These are phyloP conservation scores for Globisporangium yorkense DNA, from an alignment of 352 stramenopile genomes.

Conservation along the genomic window DNA sequence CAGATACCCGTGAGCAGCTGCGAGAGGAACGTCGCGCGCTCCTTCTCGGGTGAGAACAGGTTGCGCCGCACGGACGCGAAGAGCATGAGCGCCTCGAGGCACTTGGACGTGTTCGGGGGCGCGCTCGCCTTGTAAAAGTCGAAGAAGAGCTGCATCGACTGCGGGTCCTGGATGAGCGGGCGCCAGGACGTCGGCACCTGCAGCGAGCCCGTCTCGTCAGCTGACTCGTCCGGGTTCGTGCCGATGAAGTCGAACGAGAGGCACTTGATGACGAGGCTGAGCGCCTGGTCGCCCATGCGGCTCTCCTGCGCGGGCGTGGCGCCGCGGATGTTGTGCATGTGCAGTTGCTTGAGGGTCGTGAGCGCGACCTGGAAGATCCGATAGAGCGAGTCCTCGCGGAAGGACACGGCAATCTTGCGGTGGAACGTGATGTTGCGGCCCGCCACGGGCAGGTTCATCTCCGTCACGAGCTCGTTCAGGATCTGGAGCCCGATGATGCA, in stretches of 20 bases:
- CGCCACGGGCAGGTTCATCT: slow-evolving; percentile 94
- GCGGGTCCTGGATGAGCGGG: slow-evolving; percentile 89
- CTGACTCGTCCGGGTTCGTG: slow-evolving; percentile 97
- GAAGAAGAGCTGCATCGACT: slow-evolving; percentile 94
- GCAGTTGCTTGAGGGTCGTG: slow-evolving; percentile 94
- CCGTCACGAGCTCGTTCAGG: slow-evolving; percentile 96
- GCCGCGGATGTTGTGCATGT: slow-evolving; percentile 84
- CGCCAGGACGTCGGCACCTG: slow-evolving; percentile 97
- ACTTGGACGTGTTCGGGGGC: slow-evolving; percentile 92
- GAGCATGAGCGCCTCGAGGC: slow-evolving; percentile 95
- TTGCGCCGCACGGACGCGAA: slow-evolving; percentile 93
- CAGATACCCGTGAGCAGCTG: slow-evolving; percentile 93
- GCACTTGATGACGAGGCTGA: slow-evolving; percentile 92
- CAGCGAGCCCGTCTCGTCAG: slow-evolving; percentile 96
- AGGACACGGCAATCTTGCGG: slow-evolving; percentile 96
- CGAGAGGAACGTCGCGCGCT: slow-evolving; percentile 91
- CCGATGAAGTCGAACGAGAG: slow-evolving; percentile 99
- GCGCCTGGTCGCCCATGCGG: slow-evolving; percentile 91
- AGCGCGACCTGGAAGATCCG: slow-evolving; percentile 95
- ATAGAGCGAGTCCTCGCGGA: slow-evolving; percentile 95
- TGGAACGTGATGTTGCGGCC: slow-evolving; percentile 96
- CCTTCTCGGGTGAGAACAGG: slow-evolving; percentile 96
- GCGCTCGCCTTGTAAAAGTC: slow-evolving; percentile 95
- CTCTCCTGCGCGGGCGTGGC: slow-evolving; percentile 84
- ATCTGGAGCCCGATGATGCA: slow-evolving; percentile 98